Evolutionary conservation across 768 basidiomycete species (phyloP).

Genomic region (Naganishia onofrii): DNA sequence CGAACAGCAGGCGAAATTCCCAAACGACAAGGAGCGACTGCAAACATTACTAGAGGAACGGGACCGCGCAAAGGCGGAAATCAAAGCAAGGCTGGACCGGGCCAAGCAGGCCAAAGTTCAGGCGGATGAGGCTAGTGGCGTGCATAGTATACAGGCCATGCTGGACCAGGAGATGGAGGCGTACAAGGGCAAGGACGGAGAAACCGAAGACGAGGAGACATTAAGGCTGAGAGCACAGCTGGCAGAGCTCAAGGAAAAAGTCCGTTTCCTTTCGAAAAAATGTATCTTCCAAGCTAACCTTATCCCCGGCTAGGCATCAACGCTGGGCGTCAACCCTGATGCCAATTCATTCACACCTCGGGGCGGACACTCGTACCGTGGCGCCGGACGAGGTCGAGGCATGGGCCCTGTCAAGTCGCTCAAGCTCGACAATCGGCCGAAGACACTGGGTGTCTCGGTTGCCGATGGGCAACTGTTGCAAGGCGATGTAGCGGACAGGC

Average conservation of each 20-base stretch:
- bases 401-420: constrained; percentile 66
- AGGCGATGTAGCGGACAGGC: constrained; percentile 58
- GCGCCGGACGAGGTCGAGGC: constrained; percentile 58
- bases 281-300: neutral
- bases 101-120: constrained; percentile 47
- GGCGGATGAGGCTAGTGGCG: constrained; percentile 6
- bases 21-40: constrained; percentile 28
- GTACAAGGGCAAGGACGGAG: constrained; percentile 54
- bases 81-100: constrained; percentile 46
- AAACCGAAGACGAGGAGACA: constrained; percentile 55
- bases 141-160: constrained; percentile 54
- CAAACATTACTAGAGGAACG: constrained; percentile 15
- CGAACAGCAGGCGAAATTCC: constrained; percentile 7
- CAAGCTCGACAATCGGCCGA: constrained; percentile 86
- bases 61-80: constrained; percentile 36
- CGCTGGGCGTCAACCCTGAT: constrained; percentile 51
- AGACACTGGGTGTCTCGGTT: constrained; percentile 63
- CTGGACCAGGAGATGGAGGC: constrained; percentile 79
- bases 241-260: constrained; percentile 75
- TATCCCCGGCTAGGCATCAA: constrained; percentile 42
- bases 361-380: constrained; percentile 58
- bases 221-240: constrained; percentile 65
- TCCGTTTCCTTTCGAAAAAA: constrained; percentile 47
- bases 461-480: constrained; percentile 61
- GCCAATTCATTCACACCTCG: constrained; percentile 50